Base-by-base conservation (phyloP, 345 rosid species). In the Clausena lansium region DNA sequence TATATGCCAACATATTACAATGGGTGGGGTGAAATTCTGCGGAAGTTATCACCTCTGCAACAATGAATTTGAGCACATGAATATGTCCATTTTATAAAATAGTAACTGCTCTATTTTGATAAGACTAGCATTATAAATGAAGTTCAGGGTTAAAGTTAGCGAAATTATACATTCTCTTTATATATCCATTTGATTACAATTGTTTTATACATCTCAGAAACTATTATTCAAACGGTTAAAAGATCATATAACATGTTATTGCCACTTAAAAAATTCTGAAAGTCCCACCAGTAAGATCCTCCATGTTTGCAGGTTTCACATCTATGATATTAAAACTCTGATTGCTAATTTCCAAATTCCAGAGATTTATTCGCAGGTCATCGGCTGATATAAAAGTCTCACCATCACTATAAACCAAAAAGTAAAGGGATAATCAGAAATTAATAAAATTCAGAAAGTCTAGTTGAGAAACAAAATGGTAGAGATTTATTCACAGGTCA, bases 21-120 rank as follows among this genome's bases (percentile, higher is more conserved):
- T 94, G 98, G 73, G 85, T 88, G 79, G 99, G 99, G 78, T 97
- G 99, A 84, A 97, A 97, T 71, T 97, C 98, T 10, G 99, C 99
- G 70, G 98, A 94, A 80, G 99, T 97, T 74, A 96, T 94, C 78
- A 97, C 99, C 98, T 97, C 99, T 97, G 98, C 89, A 78, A 76
- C 55, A 67, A 55, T 66, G n/a, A 76, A 67, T 28, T 28, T 38
- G 57, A 67, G 9, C 36, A 65, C 20, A 50, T 64, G 28, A 75
- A 14, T 33, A 75, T 3, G 5, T 8, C 4, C 24, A 54, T 17
- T 45, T 33, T 17, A 9, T n/a, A 4, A 50, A 54, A 20, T 24
- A 77, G 81, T 27, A 30, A 76, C 82, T 17, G 67, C 52, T 39
- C 45, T 57, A 33, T 62, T 52, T 76, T 38, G 4, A 33, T 54